These are phyloP conservation scores for Stachybotrys elegans DNA, from an alignment of 2,329 filamentous ascomycete species.

Conservation along the genomic window DNA sequence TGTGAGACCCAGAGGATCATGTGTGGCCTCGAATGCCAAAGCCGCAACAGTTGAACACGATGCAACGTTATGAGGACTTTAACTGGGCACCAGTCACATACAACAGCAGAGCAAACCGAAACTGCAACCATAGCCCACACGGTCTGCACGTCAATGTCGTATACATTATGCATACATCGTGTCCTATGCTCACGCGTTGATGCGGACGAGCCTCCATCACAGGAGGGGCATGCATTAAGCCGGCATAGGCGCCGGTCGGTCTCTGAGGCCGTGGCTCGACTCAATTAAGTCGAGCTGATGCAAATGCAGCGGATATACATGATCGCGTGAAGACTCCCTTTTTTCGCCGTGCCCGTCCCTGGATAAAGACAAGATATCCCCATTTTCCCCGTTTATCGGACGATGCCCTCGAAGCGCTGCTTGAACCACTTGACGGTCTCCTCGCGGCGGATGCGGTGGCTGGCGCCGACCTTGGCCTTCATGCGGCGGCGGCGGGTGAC, in stretches of 20 bases:
- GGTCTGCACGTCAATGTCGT: no score
- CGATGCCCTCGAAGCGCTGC: slow-evolving; percentile 92
- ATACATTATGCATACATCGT: no score
- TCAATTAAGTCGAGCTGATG: slow-evolving; percentile 50
- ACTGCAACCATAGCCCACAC: no score
- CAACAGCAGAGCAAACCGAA: no score
- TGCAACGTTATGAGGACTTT: no score
- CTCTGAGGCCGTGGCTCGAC: slow-evolving; percentile 67
- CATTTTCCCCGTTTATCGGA: slow-evolving; percentile 67
- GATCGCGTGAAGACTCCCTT: slow-evolving; percentile 26
- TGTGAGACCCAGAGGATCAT: no score
- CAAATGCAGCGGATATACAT: slow-evolving; percentile 41
- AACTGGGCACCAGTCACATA: no score
- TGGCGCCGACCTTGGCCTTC: slow-evolving; percentile 79
- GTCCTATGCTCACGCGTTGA: no score
- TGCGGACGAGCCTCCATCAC: no score
- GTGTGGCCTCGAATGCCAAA: no score
- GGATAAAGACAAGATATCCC: slow-evolving; percentile 25
- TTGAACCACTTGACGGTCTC: slow-evolving; percentile 98
- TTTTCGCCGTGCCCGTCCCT: slow-evolving; percentile 37
- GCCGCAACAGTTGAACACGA: no score
- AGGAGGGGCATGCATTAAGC: slow-evolving; percentile 43
- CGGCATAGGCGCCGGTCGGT: slow-evolving; percentile 65
- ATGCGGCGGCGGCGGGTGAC: slow-evolving; percentile 90
- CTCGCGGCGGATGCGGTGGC: slow-evolving; percentile 87